phyloP scores from a whole-genome alignment of 129 eudicot genomes.

The Saussurea involucrata region DNA sequence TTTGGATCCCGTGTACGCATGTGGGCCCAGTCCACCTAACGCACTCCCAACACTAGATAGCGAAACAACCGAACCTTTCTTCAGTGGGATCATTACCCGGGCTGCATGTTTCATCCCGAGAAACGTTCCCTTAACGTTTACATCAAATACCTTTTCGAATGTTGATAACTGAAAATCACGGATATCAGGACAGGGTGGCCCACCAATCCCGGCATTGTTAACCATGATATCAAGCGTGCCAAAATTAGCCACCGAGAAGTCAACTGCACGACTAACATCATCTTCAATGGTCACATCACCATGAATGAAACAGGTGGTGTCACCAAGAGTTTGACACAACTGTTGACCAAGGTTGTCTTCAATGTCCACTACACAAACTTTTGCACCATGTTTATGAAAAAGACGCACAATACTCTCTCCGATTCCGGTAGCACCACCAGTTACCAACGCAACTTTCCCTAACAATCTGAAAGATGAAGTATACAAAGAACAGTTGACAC shows the following conservation, averaged over 20 bases:
- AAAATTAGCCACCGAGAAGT: conserved; percentile 49
- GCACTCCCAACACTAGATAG: conserved; percentile 57
- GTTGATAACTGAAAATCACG: conserved; percentile 49
- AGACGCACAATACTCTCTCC: conserved; percentile 91
- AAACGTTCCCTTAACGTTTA: conserved; percentile 80
- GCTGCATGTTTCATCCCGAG: conserved; percentile 96
- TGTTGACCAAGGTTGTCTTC: conserved; percentile 60
- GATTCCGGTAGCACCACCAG: conserved; percentile 92
- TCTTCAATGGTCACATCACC: conserved; percentile 69
- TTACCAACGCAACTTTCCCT: conserved; percentile 85
- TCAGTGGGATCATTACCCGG: conserved; percentile 76
- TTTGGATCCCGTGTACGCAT: conserved; percentile 79
- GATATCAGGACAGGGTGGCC: conserved; percentile 77
- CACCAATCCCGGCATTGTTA: conserved; percentile 76
- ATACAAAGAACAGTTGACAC: background rate
- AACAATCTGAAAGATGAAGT: conserved; percentile 49
- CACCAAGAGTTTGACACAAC: conserved; percentile 45
- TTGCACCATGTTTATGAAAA: conserved; percentile 80
- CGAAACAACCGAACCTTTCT: conserved; percentile 67
- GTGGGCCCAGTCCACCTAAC: conserved; percentile 72
- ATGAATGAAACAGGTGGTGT: conserved; percentile 47
- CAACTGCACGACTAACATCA: conserved; percentile 64
- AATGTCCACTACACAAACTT: conserved; percentile 70
- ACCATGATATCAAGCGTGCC: conserved; percentile 85
- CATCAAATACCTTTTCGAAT: conserved; percentile 62